phyloP scores from a whole-genome alignment of 257 asterid genomes.

The Solanum sejunctum region DNA sequence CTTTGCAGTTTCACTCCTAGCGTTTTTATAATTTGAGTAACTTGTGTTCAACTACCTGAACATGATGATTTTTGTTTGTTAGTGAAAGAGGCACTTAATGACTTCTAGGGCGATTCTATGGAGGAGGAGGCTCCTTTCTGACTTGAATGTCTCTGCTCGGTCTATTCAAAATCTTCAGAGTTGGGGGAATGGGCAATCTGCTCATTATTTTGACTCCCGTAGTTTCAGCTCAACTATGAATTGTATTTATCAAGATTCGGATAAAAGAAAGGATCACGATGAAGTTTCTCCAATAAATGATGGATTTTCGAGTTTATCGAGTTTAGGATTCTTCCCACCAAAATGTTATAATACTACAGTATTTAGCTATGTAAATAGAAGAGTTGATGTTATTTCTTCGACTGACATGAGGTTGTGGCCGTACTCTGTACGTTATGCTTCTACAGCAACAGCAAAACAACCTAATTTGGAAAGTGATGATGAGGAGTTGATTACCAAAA shows the following conservation, averaged over 20 bases:
- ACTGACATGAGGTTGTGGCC: conserved; percentile 28
- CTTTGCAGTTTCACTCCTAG: background rate
- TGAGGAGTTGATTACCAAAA: conserved; percentile 41
- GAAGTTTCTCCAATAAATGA: conserved; percentile 13
- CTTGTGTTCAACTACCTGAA: background rate
- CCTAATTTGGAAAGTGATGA: conserved; percentile 54
- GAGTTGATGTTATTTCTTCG: conserved; percentile 19
- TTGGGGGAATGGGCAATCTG: conserved; percentile 19
- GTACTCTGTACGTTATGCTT: conserved; percentile 33
- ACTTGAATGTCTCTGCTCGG: conserved; percentile 31
- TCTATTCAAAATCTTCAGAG: conserved; percentile 26
- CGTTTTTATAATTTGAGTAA: background rate
- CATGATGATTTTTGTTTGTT: background rate
- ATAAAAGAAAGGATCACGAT: conserved; percentile 12
- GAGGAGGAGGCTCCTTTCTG: conserved; percentile 38
- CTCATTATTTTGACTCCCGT: conserved; percentile 12
- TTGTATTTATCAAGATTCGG: conserved; percentile 16
- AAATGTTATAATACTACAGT: conserved; percentile 18
- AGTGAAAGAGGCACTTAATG: conserved; percentile 30
- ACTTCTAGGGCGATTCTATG: conserved; percentile 56
- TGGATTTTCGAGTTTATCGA: conserved; percentile 11
- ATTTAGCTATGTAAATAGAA: conserved; percentile 21
- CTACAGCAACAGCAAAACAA: conserved; percentile 59
- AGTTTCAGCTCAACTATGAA: conserved; percentile 24
- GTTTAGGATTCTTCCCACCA: conserved; percentile 17